A percentile compares a stretch with the other conserved stretches of the same genome.
Conservation (phyloP, 169 alveolate genomes). For the Plasmodium vinckei region DNA sequence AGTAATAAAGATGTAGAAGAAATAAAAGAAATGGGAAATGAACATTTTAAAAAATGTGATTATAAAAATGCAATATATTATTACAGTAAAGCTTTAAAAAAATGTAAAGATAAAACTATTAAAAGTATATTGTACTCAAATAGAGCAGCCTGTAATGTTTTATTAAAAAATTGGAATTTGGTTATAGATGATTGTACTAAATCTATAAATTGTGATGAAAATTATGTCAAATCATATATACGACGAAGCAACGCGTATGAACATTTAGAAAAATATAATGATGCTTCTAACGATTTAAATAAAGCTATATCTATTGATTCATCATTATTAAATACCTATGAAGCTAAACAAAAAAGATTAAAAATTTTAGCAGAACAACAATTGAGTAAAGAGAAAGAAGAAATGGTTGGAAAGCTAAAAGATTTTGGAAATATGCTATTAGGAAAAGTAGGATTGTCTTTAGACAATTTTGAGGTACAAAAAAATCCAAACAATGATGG, state of each 20-base stretch:
- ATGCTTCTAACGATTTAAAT: constrained; percentile 89
- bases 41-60: constrained; percentile 54
- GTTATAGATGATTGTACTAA: constrained; percentile 82
- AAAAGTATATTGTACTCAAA: constrained; percentile 82
- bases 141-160: constrained; percentile 91
- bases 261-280: constrained; percentile 88
- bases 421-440: constrained; percentile 94
- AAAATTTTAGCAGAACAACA: constrained; percentile 85
- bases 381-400: constrained; percentile 92
- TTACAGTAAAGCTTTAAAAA: constrained; percentile 79
- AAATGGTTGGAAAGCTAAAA: constrained; percentile 94
- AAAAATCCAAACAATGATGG: constrained; percentile 93
- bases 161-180: constrained; percentile 81
- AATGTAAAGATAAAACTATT: constrained; percentile 80
- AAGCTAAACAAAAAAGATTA: constrained; percentile 72
- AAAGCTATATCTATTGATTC: constrained; percentile 90
- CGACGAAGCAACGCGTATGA: constrained; percentile 90
- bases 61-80: constrained; percentile 77
- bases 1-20: constrained; percentile 59
- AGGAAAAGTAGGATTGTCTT: constrained; percentile 95
- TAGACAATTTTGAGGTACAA: constrained; percentile 94
- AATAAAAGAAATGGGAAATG: constrained; percentile 79
- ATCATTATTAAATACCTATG: constrained; percentile 76
- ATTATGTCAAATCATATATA: constrained; percentile 79
- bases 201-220: constrained; percentile 23